Base-by-base conservation (phyloP, 257 asterid genomes). In the Rauvolfia tetraphylla region DNA sequence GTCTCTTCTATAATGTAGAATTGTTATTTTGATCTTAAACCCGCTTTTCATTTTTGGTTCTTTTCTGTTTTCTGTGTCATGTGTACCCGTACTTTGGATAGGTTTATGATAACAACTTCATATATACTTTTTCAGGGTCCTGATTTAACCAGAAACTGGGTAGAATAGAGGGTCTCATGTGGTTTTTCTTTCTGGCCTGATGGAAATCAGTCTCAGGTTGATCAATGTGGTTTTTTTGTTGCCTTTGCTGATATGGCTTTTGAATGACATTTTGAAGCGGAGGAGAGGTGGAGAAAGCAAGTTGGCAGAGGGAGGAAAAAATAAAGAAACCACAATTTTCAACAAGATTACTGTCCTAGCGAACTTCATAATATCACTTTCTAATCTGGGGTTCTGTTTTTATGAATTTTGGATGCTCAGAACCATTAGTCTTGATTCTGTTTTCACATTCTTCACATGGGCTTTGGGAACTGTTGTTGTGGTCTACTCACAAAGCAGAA, bases 371-470 rank as follows among this genome's bases (percentile, higher is more conserved):
- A 78, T 91, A 49, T 71, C 84, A 66, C 1, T 83, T 66, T 81
- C 82, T 20, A 86, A 90, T 72, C 71, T 87, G 5, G 90, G 84
- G 20, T 85, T 72, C 76, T 87, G 81, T 78, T 74, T 89, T 15
- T 77, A 76, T 75, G 89, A 87, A 65, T 65, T 87, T 4, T 81
- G 85, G 90, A 67, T n/a, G 18, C 65, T 53, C 5, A 78, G 63
- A 70, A 39, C 75, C 39, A 62, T 71, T 69, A 54, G 66, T 27
- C 7, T 73, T 68, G 87, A 80, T 68, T 80, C 84, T 36, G 61
- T 78, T 56, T 66, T 48, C 68, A 81, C 92, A 39, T 74, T 84
- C n/a, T 20, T 83, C 51, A 79, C 89, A n/a, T 93, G 97, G 97
- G 76, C 62, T 69, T 75, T 76, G 71, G 89, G 93, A 25, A 82